These are phyloP conservation scores for Phaeophleospora eucalypticola DNA, from an alignment of 2,329 filamentous ascomycete genomes.

Conservation along the genomic window DNA sequence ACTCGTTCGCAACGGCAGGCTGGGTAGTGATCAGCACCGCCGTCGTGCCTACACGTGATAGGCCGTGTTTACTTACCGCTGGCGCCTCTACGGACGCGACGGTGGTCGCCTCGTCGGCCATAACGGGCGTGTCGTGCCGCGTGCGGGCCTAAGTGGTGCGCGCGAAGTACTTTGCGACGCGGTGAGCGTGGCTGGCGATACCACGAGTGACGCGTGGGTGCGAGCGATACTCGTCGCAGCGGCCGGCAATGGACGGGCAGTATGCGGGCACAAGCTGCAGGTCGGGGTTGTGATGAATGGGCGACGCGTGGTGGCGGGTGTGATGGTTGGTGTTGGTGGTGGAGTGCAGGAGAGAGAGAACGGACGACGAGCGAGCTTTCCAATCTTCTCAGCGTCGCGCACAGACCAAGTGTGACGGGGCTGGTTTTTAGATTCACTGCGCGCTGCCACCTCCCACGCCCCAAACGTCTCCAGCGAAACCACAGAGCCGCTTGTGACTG, in stretches of 20 bases:
- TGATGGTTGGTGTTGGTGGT: slow-evolving; percentile 21
- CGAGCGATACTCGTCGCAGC: slow-evolving; percentile 9
- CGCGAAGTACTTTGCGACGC: slow-evolving; percentile 24
- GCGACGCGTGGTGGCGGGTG: slow-evolving; percentile 10
- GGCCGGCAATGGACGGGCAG: slow-evolving; percentile 9
- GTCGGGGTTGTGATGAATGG: slow-evolving; percentile 16
- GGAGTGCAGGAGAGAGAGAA: slow-evolving; percentile 11
- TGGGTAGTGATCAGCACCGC: slow-evolving; percentile 23
- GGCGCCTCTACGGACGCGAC: slow-evolving; percentile 26
- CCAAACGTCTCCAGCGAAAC: slow-evolving; percentile 10
- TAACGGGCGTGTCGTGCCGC: slow-evolving; percentile 16
- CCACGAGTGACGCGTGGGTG: slow-evolving; percentile 15
- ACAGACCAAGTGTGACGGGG: slow-evolving; percentile 2
- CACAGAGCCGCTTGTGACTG: slow-evolving; percentile 23
- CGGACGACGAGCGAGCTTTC: slow-evolving; percentile 6
- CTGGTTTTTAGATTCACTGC: slow-evolving; percentile 5
- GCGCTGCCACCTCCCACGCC: slow-evolving; percentile 4
- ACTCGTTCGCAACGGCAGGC: slow-evolving; percentile 16
- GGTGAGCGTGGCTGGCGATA: slow-evolving; percentile 13
- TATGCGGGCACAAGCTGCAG: slow-evolving; percentile 5
- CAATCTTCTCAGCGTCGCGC: slow-evolving; percentile 2
- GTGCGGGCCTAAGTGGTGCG: slow-evolving; percentile 8
- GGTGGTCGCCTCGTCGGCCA: slow-evolving; percentile 31
- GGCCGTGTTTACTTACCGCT: slow-evolving; percentile 22
- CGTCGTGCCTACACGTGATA: slow-evolving; percentile 11